These are phyloP conservation scores for Pythium aristosporum DNA, from an alignment of 352 stramenopile species.

Conservation along the genomic window DNA sequence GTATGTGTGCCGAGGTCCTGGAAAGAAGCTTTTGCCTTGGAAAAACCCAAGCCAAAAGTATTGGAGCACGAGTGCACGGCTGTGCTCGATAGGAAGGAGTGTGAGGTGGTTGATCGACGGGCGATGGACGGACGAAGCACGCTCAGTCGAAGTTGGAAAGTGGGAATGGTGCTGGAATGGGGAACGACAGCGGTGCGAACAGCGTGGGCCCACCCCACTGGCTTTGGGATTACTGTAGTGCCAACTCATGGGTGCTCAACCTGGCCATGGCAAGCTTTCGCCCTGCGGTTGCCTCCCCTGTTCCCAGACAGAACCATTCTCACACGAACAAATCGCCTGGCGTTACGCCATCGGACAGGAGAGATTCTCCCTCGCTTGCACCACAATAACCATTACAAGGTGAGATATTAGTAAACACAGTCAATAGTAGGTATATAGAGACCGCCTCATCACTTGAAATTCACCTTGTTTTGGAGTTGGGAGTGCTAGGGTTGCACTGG, in stretches of 20 bases:
- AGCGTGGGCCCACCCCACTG: background rate
- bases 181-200: background rate
- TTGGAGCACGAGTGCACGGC: background rate
- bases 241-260: slow-evolving; percentile 11
- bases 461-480: background rate
- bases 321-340: slow-evolving; percentile 2
- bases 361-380: background rate
- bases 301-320: slow-evolving; percentile 6
- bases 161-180: background rate
- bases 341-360: slow-evolving; percentile 1
- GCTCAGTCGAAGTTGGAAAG: slow-evolving; percentile 1
- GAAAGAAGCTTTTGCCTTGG: background rate
- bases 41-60: background rate
- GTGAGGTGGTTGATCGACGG: background rate
- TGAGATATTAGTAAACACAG: background rate
- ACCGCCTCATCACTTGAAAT: background rate
- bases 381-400: background rate
- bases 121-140: slow-evolving; percentile 1
- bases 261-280: slow-evolving; percentile 6
- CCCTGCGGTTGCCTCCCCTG: background rate
- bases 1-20: background rate
- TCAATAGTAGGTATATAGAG: too few relatives aligned
- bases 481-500: background rate
- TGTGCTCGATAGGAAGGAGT: background rate
- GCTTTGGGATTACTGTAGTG: background rate